These are phyloP conservation scores for Trichoderma parareesei DNA, from an alignment of 495 filamentous ascomycete species.

Conservation along the genomic window DNA sequence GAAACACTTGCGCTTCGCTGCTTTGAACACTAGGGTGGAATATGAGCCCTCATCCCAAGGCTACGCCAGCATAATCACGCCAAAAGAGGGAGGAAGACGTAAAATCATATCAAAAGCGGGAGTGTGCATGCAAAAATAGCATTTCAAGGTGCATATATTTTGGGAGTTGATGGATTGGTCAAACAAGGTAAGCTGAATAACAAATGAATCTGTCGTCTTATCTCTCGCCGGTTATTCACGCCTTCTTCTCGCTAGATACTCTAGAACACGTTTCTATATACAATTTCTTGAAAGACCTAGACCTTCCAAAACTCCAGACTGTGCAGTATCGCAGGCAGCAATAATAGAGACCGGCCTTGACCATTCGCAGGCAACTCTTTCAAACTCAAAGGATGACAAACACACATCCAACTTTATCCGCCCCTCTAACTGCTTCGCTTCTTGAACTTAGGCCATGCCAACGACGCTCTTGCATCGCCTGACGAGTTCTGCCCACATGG, in stretches of 20 bases:
- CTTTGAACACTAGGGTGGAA: too few relatives aligned
- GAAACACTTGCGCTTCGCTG: neutral
- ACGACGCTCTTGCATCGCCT: slow-evolving; percentile 46
- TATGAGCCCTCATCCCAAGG: too few relatives aligned
- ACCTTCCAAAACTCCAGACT: neutral
- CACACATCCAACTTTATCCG: neutral
- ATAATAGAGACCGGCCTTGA: neutral
- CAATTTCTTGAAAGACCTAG: neutral
- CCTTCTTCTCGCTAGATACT: neutral
- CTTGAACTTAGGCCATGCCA: slow-evolving; percentile 24
- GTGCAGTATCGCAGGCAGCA: neutral
- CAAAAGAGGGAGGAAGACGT: too few relatives aligned
- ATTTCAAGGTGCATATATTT: neutral
- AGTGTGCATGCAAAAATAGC: neutral
- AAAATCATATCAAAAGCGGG: too few relatives aligned
- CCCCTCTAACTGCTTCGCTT: neutral
- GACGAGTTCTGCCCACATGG: slow-evolving; percentile 63
- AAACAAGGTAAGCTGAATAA: neutral
- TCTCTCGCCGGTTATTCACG: neutral
- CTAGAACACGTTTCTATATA: neutral
- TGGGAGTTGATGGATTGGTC: neutral
- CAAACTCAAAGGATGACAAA: too few relatives aligned
- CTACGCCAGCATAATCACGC: too few relatives aligned
- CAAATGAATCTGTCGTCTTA: neutral
- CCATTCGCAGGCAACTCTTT: too few relatives aligned